phyloP scores from a whole-genome alignment of 306 rosid species.

The Lathyrus aphaca region DNA sequence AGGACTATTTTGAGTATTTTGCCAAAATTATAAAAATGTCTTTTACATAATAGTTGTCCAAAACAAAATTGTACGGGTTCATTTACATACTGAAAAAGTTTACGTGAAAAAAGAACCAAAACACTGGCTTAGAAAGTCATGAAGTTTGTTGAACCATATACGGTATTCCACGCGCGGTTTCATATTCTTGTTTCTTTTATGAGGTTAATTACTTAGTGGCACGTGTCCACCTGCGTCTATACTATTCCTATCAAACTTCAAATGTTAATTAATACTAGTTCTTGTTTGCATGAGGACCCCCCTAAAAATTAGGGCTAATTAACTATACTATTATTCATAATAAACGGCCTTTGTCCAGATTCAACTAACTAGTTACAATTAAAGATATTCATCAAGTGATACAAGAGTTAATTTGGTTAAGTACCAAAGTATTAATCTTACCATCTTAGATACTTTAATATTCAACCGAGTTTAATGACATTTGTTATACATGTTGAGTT shows the following conservation, averaged over 20 bases:
- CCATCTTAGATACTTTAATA: too few relatives aligned
- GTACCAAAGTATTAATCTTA: neutral
- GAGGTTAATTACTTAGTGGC: neutral
- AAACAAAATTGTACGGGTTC: neutral
- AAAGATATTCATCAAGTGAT: too few relatives aligned
- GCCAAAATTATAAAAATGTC: too few relatives aligned
- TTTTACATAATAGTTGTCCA: too few relatives aligned
- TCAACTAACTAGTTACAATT: neutral
- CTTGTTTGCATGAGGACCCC: conserved; percentile 15
- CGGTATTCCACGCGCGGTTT: neutral
- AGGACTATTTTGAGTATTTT: too few relatives aligned
- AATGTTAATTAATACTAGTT: neutral
- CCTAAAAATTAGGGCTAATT: neutral
- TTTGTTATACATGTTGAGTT: too few relatives aligned
- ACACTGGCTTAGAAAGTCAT: conserved; percentile 8
- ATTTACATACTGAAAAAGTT: neutral
- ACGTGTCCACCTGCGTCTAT: neutral
- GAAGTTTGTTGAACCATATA: conserved; percentile 33
- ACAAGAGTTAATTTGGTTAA: too few relatives aligned
- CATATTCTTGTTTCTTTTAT: neutral
- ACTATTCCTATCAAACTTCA: conserved; percentile 9
- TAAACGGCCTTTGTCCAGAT: conserved; percentile 1
- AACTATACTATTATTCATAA: too few relatives aligned
- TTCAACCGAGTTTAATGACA: too few relatives aligned
- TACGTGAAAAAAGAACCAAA: conserved; percentile 22